These are phyloP conservation scores for Syzygium jambos DNA, from an alignment of 345 rosid genomes.

Conservation along the genomic window DNA sequence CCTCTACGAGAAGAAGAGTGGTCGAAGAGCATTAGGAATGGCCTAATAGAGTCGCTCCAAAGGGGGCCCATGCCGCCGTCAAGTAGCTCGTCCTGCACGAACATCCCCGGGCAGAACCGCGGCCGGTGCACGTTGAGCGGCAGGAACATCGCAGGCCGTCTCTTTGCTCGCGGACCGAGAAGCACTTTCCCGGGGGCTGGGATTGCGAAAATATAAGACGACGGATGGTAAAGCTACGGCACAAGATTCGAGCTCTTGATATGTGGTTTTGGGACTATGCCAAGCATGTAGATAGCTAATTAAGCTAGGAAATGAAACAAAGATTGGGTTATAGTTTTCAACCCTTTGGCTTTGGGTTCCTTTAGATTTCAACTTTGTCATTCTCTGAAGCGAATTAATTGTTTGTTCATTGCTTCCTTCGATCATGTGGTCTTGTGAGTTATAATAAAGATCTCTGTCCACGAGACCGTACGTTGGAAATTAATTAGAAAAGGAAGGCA, in stretches of 20 bases:
- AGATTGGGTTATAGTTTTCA: not conserved
- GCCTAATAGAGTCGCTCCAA: conserved; percentile 7
- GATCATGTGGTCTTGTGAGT: not conserved
- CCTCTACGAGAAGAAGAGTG: not conserved
- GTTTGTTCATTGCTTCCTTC: not conserved
- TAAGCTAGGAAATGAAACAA: not conserved
- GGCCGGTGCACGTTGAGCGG: conserved; percentile 20
- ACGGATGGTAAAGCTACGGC: not conserved
- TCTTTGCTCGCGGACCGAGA: not conserved
- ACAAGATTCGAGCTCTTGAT: not conserved
- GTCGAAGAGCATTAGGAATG: not conserved
- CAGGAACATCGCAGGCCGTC: not conserved
- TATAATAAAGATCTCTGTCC: not conserved
- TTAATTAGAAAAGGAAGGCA: not conserved
- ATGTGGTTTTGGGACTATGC: not conserved
- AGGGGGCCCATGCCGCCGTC: conserved; percentile 29
- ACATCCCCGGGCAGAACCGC: conserved; percentile 10
- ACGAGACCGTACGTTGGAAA: not conserved
- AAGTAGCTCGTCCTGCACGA: conserved; percentile 18
- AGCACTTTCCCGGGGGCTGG: not conserved
- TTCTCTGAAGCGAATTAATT: not conserved
- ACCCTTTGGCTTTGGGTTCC: not conserved
- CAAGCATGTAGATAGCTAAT: not conserved
- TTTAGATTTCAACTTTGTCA: not conserved
- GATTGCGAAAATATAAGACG: not conserved